Base-by-base conservation (phyloP, 192 early-diverging fungal species). In the Nowakowskiella sp. region DNA sequence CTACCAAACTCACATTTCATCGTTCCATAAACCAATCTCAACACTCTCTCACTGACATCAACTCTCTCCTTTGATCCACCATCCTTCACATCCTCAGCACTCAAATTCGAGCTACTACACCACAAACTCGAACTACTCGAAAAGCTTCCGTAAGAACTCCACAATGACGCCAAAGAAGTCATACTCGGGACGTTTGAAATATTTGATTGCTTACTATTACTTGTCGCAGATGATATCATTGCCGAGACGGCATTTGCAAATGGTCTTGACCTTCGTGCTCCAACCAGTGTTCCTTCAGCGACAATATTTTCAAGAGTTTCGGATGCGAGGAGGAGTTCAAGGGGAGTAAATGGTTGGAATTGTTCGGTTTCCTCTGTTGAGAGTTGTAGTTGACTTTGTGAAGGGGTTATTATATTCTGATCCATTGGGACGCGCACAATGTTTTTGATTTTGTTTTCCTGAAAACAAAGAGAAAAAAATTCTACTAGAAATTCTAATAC, bases 301-400 rank as follows among this genome's bases (percentile, higher is more conserved):
- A 72, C 74, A 45, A 76, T 70, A 44, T 67, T 72, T 43, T 76
- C 74, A 21, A 76, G 49, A 23, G 65, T 70, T 32, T 76, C 74
- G 6, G 74, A 69, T 6, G 70, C 70, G 9, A 67, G 53, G 2
- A 76, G 32, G 5, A 72, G 34, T 32, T 76, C 74, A 13, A 19
- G 13, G n/a, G n/a, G n/a, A n/a, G n/a, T n/a, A n/a, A n/a, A n/a
- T 13, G 36, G 36, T 19, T 39, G 36, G 36, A 13, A 39, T 19
- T 39, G 36, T 19, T 39, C 19, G 13, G 36, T 13, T 39, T 39
- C 36, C 13, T 39, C 36, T 39, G n/a, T n/a, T n/a, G n/a, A n/a
- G n/a, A n/a, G n/a, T n/a, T n/a, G n/a, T n/a, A n/a, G n/a, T n/a
- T n/a, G n/a, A n/a, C n/a, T n/a, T n/a, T n/a, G n/a, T n/a, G n/a